Evolutionary conservation across 176 grass and related monocot species (phyloP).

Genomic region (Thinopyrum elongatum): DNA sequence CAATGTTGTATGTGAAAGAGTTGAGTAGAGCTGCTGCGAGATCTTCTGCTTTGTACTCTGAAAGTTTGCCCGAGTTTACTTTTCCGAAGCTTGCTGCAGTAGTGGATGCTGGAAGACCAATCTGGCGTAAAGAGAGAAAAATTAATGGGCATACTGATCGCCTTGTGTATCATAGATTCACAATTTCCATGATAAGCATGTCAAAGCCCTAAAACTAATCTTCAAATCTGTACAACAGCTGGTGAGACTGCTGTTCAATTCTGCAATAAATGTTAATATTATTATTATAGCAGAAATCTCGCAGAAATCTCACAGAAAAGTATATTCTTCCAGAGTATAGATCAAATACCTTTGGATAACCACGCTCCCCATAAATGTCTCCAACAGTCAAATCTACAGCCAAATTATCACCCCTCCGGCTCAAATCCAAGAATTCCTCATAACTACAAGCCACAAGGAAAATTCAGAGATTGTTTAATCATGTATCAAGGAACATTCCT

Average conservation of each 20-base stretch:
- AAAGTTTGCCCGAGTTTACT: slow-evolving; percentile 83
- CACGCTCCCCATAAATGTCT: slow-evolving; percentile 88
- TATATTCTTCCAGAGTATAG: background rate
- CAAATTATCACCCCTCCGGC: slow-evolving; percentile 84
- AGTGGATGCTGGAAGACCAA: slow-evolving; percentile 93
- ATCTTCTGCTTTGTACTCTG: slow-evolving; percentile 89
- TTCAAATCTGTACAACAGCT: background rate
- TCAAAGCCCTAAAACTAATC: slow-evolving; percentile 13
- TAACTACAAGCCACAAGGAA: slow-evolving; percentile 49
- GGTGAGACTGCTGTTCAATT: background rate
- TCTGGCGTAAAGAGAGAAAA: slow-evolving; percentile 51
- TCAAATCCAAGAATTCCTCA: slow-evolving; percentile 90
- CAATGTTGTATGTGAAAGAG: slow-evolving; percentile 94
- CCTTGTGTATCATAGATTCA: background rate
- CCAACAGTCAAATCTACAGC: slow-evolving; percentile 93
- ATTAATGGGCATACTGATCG: slow-evolving; percentile 9
- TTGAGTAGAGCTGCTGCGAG: slow-evolving; percentile 91
- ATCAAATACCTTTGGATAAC: slow-evolving; percentile 84
- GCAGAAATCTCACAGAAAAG: background rate
- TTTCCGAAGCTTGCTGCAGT: slow-evolving; percentile 96
- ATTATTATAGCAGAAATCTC: background rate
- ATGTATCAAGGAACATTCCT: slow-evolving; percentile 8
- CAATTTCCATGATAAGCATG: background rate
- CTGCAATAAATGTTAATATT: background rate
- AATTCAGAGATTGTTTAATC: slow-evolving; percentile 15